A percentile compares a stretch with the other conserved stretches of the same genome.
phyloP scores from a whole-genome alignment of 2,329 filamentous ascomycete species.

The Fusarium agapanthi region DNA sequence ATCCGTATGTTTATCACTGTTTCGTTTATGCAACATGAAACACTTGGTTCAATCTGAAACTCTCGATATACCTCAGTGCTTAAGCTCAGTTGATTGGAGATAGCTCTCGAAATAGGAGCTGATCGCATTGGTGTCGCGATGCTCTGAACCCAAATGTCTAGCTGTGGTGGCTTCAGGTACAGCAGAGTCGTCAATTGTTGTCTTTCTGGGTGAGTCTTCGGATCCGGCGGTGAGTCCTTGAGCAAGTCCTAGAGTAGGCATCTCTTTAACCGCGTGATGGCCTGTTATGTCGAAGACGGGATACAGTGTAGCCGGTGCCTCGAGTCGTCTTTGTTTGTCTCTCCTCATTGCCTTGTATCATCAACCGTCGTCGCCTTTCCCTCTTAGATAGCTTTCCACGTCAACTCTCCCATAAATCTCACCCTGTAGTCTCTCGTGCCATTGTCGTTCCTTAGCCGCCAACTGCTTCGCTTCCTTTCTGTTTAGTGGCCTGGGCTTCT shows the following conservation, averaged over 20 bases:
- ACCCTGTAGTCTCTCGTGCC: slow-evolving; percentile 69
- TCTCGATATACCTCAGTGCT: neutral
- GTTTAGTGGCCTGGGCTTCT: slow-evolving; percentile 64
- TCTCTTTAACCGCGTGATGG: neutral
- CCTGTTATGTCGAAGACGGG: neutral
- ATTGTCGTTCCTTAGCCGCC: slow-evolving; percentile 69
- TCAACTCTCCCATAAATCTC: slow-evolving; percentile 81
- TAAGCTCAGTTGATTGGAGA: neutral
- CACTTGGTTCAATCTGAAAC: neutral
- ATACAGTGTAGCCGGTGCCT: neutral
- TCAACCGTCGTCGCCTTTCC: slow-evolving; percentile 42
- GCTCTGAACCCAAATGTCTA: neutral
- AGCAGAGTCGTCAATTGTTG: too few relatives aligned
- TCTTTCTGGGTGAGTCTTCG: neutral
- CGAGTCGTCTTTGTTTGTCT: neutral
- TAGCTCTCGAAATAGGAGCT: neutral
- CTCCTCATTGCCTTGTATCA: neutral
- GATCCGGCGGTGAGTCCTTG: slow-evolving; percentile 8
- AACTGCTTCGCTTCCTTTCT: slow-evolving; percentile 74
- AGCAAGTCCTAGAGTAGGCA: slow-evolving; percentile 7
- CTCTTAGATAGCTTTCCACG: slow-evolving; percentile 76
- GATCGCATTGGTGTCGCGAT: neutral
- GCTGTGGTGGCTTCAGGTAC: neutral
- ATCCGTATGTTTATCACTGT: neutral
- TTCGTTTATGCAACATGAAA: slow-evolving; percentile 15